phyloP scores from a whole-genome alignment of 495 filamentous ascomycete genomes.

The Parathielavia hyrcaniae region DNA sequence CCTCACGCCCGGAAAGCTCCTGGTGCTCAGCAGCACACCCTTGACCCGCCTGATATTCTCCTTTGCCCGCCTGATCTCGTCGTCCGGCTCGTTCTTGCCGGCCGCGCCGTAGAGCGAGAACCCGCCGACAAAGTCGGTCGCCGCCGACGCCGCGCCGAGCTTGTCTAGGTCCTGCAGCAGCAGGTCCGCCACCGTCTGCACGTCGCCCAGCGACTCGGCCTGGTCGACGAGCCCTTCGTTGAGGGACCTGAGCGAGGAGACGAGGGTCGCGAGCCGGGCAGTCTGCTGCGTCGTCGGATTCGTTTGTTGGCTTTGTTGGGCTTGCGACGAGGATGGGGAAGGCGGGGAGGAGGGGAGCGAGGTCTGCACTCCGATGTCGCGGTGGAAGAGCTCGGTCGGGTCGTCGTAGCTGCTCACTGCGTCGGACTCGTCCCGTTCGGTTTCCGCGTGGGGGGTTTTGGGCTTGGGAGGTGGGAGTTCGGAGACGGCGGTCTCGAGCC shows the following conservation, averaged over 20 bases:
- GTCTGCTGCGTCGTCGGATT: slow-evolving; percentile 31
- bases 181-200: slow-evolving; percentile 42
- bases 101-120: slow-evolving; percentile 36
- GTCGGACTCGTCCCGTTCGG: slow-evolving; percentile 25
- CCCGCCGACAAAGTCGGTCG: slow-evolving; percentile 27
- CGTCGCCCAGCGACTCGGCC: slow-evolving; percentile 33
- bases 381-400: slow-evolving; percentile 83
- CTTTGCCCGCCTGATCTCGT: slow-evolving; percentile 71
- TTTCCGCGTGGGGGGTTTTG: not conserved
- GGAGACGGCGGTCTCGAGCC: slow-evolving; percentile 66
- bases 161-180: slow-evolving; percentile 45
- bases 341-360: slow-evolving; percentile 45
- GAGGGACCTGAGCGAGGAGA: slow-evolving; percentile 49
- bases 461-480: slow-evolving; percentile 36
- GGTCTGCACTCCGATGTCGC: slow-evolving; percentile 84
- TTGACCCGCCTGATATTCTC: slow-evolving; percentile 88
- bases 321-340: slow-evolving; percentile 7
- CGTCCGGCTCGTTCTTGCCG: slow-evolving; percentile 53
- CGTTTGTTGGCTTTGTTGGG: slow-evolving; percentile 1
- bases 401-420: slow-evolving; percentile 46
- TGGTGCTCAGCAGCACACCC: slow-evolving; percentile 78
- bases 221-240: slow-evolving; percentile 39
- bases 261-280: slow-evolving; percentile 30
- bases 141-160: slow-evolving; percentile 34
- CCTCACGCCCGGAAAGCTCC: slow-evolving; percentile 48